Evolutionary conservation across 2,329 filamentous ascomycete species (phyloP).

Genomic region (Trichophyton simii): DNA sequence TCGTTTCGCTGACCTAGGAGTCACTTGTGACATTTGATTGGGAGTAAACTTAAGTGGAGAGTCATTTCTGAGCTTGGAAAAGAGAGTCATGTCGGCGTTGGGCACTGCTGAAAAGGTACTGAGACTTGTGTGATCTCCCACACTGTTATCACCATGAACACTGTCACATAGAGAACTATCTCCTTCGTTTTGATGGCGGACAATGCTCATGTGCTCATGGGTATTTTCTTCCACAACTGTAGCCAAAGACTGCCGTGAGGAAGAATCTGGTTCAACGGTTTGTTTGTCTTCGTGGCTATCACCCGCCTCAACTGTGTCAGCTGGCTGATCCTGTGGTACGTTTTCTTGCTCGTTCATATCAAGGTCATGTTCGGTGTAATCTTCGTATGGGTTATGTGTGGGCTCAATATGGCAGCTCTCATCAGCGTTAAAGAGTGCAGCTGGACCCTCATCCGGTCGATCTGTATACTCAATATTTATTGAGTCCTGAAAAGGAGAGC

Average conservation of each 20-base stretch:
- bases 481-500: constrained; percentile 26
- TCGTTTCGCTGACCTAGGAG: constrained; percentile 30
- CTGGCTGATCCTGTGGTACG: background rate
- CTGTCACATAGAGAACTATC: constrained; percentile 14
- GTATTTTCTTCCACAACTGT: constrained; percentile 28
- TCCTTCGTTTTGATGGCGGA: constrained; percentile 21
- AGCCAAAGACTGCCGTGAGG: constrained; percentile 9
- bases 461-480: constrained; percentile 19
- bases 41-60: constrained; percentile 41
- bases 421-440: constrained; percentile 14
- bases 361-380: constrained; percentile 2
- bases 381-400: constrained; percentile 6
- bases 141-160: constrained; percentile 18
- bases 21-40: constrained; percentile 18
- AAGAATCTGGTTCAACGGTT: background rate
- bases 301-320: background rate
- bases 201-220: constrained; percentile 34
- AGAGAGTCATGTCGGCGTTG: constrained; percentile 61
- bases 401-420: constrained; percentile 12
- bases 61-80: constrained; percentile 55
- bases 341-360: background rate
- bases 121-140: constrained; percentile 43
- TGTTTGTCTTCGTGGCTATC: background rate
- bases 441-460: constrained; percentile 14
- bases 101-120: constrained; percentile 84